Evolutionary conservation across 1,139 yeast species (phyloP).

Genomic region (Pichia sp.): DNA sequence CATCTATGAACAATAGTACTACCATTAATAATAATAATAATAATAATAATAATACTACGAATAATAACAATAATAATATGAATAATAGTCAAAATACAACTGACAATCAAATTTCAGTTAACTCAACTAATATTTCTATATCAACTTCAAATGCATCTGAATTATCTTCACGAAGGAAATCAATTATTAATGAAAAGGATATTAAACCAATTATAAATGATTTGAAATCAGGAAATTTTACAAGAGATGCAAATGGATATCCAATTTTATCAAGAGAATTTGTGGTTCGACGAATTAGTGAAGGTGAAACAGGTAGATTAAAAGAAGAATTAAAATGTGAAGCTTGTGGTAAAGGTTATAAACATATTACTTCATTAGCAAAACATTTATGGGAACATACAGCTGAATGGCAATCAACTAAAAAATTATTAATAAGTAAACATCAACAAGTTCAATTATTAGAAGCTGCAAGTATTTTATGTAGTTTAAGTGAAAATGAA

Average conservation of each 20-base stretch:
- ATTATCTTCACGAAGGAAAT: background rate
- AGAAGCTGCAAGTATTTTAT: slow-evolving; percentile 82
- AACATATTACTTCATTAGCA: slow-evolving; percentile 74
- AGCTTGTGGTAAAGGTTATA: slow-evolving; percentile 86
- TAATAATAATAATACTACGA: slow-evolving; percentile 10
- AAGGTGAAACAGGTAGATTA: slow-evolving; percentile 78
- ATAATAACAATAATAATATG: background rate
- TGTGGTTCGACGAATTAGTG: slow-evolving; percentile 76
- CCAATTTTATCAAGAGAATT: slow-evolving; percentile 57
- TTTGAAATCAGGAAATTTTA: slow-evolving; percentile 3
- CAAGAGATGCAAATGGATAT: slow-evolving; percentile 16
- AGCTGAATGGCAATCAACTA: slow-evolving; percentile 86
- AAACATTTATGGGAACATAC: slow-evolving; percentile 84
- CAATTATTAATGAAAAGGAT: background rate
- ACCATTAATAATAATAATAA: slow-evolving; percentile 1
- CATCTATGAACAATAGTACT: slow-evolving; percentile 1
- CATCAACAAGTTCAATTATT: slow-evolving; percentile 86
- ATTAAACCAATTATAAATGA: slow-evolving; percentile 2
- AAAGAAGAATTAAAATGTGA: slow-evolving; percentile 82
- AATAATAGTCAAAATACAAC: background rate
- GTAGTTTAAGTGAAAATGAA: slow-evolving; percentile 62
- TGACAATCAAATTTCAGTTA: background rate
- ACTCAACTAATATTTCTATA: background rate
- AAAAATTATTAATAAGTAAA: slow-evolving; percentile 71
- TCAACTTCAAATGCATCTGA: background rate